phyloP scores from a whole-genome alignment of 108 stramenopile species.

The Pseudonitzschia multistriata region DNA sequence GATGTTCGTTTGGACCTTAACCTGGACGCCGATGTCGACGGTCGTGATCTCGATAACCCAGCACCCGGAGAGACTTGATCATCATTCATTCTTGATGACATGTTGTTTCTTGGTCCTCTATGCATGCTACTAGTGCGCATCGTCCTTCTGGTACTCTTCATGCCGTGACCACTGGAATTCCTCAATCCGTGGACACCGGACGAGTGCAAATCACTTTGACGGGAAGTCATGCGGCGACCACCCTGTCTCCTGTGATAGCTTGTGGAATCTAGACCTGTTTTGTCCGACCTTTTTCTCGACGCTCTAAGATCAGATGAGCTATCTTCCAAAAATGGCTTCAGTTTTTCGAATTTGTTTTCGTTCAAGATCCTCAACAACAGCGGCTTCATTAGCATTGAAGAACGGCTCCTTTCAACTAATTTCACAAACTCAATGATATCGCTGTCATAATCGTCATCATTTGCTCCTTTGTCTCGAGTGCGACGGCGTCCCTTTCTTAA shows the following conservation, averaged over 20 bases:
- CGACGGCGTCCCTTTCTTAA: neutral
- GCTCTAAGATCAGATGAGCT: too few relatives aligned
- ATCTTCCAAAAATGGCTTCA: neutral
- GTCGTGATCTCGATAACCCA: too few relatives aligned
- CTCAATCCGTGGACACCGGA: too few relatives aligned
- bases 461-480: neutral
- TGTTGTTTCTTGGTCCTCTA: too few relatives aligned
- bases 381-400: constrained; percentile 2
- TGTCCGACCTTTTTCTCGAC: neutral
- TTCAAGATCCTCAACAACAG: constrained; percentile 7
- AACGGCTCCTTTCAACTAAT: neutral
- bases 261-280: neutral
- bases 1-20: too few relatives aligned
- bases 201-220: too few relatives aligned
- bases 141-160: too few relatives aligned
- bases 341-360: neutral
- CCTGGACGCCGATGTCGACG: too few relatives aligned
- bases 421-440: neutral
- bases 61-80: neutral
- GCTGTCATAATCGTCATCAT: neutral
- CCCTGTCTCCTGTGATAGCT: too few relatives aligned
- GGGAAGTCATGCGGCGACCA: too few relatives aligned
- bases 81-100: neutral
- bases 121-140: too few relatives aligned
- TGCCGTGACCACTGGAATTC: too few relatives aligned